Evolutionary conservation across 2,329 filamentous ascomycete genomes (phyloP).

Genomic region (Verticillium nonalfalfae): DNA sequence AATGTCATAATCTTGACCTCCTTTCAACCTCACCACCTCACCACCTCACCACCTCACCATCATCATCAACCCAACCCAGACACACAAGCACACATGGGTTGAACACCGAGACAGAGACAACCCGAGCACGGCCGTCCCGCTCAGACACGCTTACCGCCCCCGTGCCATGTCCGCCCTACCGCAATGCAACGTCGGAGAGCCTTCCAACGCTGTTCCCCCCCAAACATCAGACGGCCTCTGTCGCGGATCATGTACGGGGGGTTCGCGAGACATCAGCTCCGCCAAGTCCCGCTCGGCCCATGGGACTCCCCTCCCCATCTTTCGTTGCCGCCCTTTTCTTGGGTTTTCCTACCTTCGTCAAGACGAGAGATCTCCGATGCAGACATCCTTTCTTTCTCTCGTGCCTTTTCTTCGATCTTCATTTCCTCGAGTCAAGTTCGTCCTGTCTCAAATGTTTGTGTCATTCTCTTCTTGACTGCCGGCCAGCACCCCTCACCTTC

Average conservation of each 20-base stretch:
- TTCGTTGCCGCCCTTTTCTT: neutral
- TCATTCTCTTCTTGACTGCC: conserved; percentile 4
- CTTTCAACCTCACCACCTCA: too few relatives aligned
- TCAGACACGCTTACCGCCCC: neutral
- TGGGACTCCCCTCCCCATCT: neutral
- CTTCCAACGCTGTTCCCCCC: neutral
- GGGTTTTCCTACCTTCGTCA: neutral
- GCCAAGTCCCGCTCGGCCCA: neutral
- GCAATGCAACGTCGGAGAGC: neutral
- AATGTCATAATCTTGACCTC: too few relatives aligned
- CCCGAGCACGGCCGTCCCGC: neutral
- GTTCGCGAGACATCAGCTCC: neutral
- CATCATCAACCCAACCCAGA: neutral
- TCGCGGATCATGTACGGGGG: neutral
- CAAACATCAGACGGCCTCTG: neutral
- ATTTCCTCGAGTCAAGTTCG: conserved; percentile 3
- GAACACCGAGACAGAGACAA: neutral
- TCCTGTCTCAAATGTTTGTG: conserved; percentile 6
- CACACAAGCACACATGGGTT: too few relatives aligned
- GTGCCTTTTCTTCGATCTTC: conserved; percentile 2
- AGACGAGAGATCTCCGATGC: neutral
- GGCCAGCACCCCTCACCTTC: conserved; percentile 1
- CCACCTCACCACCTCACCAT: neutral
- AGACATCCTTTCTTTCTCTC: neutral
- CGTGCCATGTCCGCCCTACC: neutral